Evolutionary conservation across 208 protist species (phyloP), one percentile per base, ranked within the genome.

Genomic region (Jaenimonas drosophilae): DNA sequence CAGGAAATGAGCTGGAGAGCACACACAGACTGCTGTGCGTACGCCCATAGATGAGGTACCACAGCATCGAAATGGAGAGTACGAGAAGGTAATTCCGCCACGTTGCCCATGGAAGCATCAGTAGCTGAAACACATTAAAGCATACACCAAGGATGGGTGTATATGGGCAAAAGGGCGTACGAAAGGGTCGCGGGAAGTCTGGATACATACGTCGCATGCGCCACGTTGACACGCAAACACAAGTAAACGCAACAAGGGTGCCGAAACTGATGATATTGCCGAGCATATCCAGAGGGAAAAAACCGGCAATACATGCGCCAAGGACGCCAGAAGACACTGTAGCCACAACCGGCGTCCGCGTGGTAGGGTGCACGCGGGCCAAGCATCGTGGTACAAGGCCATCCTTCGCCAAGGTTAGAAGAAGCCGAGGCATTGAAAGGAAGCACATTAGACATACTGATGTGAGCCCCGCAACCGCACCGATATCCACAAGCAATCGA

Each of bases 181-280:
- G 54, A 49, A 68, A 68, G 3, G 60, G 54, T 14, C 53, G 41
- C 20, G 53, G 53, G 46, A 55, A 56, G 19, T 33, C 40, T 21
- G 60, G 60, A 26, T 49, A 62, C 33, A 57, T 51, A 25, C 46
- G 30, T n/a, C 54, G 30, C 21, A 50, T 48, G 31, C 53, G 52
- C 54, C 55, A 49, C 50, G 63, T 54, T 11, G 62, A 64, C 23
- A 60, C 30, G 60, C 64, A 77, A 4, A 72, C 69, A 24, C 47
- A 42, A 14, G 36, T 52, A 37, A 72, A 71, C 26, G 63, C 49
- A 1, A 77, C 39, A 19, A 77, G 63, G 0, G 59, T 63, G 25
- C 69, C 69, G 36, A 72, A 62, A 27, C 57, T 69, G 33, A 77
- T 55, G 16, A 77, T 44, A 32, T 69, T 49, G 14, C 51, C 54